Base-by-base conservation (phyloP, 306 rosid species). In the Citrullus colocynthis region DNA sequence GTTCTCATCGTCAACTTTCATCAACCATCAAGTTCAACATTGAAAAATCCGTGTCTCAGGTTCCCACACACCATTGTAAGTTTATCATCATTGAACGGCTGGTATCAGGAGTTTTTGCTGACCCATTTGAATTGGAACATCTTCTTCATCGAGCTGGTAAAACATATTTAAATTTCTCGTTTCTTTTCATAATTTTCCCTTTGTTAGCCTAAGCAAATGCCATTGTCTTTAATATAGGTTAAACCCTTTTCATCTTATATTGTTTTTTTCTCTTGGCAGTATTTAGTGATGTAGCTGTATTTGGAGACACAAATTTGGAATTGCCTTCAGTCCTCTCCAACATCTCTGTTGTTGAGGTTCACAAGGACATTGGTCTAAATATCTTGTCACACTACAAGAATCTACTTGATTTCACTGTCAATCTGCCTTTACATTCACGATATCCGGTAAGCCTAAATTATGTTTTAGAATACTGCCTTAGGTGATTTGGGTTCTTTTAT, bases 251-350 rank as follows among this genome's bases (percentile, higher is more conserved):
- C 36, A 32, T 32, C 49, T 66, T 66, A 10, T n/a, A 39, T 9
- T 66, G 11, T 32, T 9, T 73, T 78, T 18, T 34, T 44, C 75
- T 55, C 17, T 77, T 78, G 82, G 80, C 91, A 94, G 97, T 81
- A 44, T 87, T 83, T 78, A 84, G 34, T 24, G 78, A 80, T 76
- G 37, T 89, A 73, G 89, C 92, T 84, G 98, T 92, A 60, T 92
- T 90, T 82, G 96, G 98, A 72, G 98, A 94, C 81, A 85, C 91
- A 74, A 94, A 94, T 86, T 71, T 92, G 81, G 98, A 94, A 84
- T 85, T 82, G 64, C 98, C 98, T 69, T 89, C 96, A 0, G 87
- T 89, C 81, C 82, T 92, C 80, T 91, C 97, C 41, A 92, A 89
- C 58, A 95, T 87, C 49, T 89, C 98, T 82, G 88, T 82, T 73